Evolutionary conservation across 2,329 filamentous ascomycete species (phyloP).

Genomic region (Fusarium sp.): DNA sequence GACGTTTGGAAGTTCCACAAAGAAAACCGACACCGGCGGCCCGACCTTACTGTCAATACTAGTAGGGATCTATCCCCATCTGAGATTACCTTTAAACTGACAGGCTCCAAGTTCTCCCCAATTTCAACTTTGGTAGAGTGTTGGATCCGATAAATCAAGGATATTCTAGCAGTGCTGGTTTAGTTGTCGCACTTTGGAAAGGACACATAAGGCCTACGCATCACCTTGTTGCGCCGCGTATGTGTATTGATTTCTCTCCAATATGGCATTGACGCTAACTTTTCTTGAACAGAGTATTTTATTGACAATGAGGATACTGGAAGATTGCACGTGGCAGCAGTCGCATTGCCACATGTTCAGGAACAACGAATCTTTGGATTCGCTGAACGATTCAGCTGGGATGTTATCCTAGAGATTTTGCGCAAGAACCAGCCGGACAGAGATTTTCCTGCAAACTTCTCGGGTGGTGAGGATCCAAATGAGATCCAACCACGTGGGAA

Average conservation of each 20-base stretch:
- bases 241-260: not conserved
- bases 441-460: slow-evolving; percentile 45
- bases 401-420: slow-evolving; percentile 55
- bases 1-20: slow-evolving; percentile 56
- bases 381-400: slow-evolving; percentile 63
- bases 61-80: not conserved
- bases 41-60: slow-evolving; percentile 47
- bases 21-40: slow-evolving; percentile 42
- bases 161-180: slow-evolving; percentile 39
- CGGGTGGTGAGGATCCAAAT: slow-evolving; percentile 18
- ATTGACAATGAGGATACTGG: slow-evolving; percentile 66
- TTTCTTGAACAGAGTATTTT: slow-evolving; percentile 55
- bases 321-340: slow-evolving; percentile 66
- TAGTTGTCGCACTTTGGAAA: slow-evolving; percentile 40
- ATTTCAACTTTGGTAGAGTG: slow-evolving; percentile 46
- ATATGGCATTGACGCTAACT: not conserved
- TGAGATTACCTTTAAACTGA: rapidly evolving
- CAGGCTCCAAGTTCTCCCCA: slow-evolving; percentile 43
- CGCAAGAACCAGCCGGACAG: slow-evolving; percentile 39
- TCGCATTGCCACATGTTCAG: slow-evolving; percentile 61
- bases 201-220: slow-evolving; percentile 25
- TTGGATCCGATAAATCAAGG: slow-evolving; percentile 41
- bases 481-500: slow-evolving; percentile 27
- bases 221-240: slow-evolving; percentile 1
- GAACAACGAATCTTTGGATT: slow-evolving; percentile 70